A percentile compares a stretch with the other conserved stretches of the same genome.
Evolutionary conservation across 2,329 filamentous ascomycete genomes (phyloP).

Genomic region (Magnaporthiopsis incrustans): DNA sequence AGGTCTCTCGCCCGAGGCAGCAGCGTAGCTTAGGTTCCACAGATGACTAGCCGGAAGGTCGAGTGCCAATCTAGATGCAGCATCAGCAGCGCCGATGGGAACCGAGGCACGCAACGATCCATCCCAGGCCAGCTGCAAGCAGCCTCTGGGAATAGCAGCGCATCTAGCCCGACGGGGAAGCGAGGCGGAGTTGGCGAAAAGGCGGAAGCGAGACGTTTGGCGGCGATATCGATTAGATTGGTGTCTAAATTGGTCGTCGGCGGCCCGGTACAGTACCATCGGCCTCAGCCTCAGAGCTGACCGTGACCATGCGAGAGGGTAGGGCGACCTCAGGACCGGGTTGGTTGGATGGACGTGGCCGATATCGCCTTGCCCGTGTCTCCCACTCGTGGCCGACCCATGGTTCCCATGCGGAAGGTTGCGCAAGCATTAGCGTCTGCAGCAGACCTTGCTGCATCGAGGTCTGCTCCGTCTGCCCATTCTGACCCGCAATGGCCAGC

Average conservation of each 20-base stretch:
- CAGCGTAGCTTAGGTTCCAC: not conserved
- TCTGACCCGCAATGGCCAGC: not conserved
- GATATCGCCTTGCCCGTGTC: not conserved
- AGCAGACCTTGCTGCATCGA: not conserved
- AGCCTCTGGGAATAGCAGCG: not conserved
- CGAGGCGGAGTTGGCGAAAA: not conserved
- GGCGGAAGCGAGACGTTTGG: too few species aligned
- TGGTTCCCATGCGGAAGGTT: not conserved
- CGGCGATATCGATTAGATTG: not conserved
- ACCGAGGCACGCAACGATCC: not conserved
- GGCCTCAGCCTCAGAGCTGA: not conserved
- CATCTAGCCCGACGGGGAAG: not conserved
- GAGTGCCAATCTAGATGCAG: not conserved
- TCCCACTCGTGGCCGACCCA: not conserved
- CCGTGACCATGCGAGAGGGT: too few species aligned
- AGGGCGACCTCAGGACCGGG: too few species aligned
- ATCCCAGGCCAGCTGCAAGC: not conserved
- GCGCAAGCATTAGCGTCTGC: not conserved
- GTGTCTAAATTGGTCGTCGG: not conserved
- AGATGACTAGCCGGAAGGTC: not conserved
- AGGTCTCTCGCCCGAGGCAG: slow-evolving; percentile 6
- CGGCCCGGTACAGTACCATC: too few species aligned
- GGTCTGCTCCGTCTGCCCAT: not conserved
- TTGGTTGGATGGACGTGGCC: too few species aligned
- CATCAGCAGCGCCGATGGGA: not conserved